Evolutionary conservation across 2,329 filamentous ascomycete genomes (phyloP).

Genomic region (Chrysoporthe austroafricana): DNA sequence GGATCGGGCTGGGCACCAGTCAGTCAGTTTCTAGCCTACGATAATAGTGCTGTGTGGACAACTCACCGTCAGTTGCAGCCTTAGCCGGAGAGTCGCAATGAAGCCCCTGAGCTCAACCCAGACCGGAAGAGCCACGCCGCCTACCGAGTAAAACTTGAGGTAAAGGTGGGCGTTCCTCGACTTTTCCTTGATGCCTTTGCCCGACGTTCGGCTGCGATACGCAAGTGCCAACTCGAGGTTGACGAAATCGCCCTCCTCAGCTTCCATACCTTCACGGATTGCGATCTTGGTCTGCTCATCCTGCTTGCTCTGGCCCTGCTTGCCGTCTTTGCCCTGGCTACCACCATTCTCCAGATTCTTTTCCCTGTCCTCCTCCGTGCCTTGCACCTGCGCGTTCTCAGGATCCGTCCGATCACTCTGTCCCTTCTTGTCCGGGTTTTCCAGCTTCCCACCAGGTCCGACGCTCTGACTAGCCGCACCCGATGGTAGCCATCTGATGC

Average conservation of each 20-base stretch:
- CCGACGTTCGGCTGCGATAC: conserved; percentile 66
- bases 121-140: conserved; percentile 60
- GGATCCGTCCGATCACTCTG: conserved; percentile 52
- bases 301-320: conserved; percentile 40
- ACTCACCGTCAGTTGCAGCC: conserved; percentile 65
- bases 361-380: conserved; percentile 39
- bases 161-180: conserved; percentile 75
- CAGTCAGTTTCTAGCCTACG: background rate
- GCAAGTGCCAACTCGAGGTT: conserved; percentile 77
- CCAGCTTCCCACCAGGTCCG: conserved; percentile 60
- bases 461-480: conserved; percentile 69
- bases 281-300: conserved; percentile 44
- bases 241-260: conserved; percentile 77
- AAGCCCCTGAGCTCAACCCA: conserved; percentile 78
- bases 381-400: conserved; percentile 35
- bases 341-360: conserved; percentile 41
- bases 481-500: conserved; percentile 72
- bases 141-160: conserved; percentile 70
- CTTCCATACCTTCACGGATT: conserved; percentile 66
- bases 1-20: conserved; percentile 61
- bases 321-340: conserved; percentile 39
- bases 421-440: conserved; percentile 36
- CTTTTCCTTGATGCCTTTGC: conserved; percentile 63
- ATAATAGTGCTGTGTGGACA: background rate
- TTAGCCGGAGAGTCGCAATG: conserved; percentile 70